Evolutionary conservation across 2,329 filamentous ascomycete species (phyloP).

Genomic region (Sarocladium kiliense): DNA sequence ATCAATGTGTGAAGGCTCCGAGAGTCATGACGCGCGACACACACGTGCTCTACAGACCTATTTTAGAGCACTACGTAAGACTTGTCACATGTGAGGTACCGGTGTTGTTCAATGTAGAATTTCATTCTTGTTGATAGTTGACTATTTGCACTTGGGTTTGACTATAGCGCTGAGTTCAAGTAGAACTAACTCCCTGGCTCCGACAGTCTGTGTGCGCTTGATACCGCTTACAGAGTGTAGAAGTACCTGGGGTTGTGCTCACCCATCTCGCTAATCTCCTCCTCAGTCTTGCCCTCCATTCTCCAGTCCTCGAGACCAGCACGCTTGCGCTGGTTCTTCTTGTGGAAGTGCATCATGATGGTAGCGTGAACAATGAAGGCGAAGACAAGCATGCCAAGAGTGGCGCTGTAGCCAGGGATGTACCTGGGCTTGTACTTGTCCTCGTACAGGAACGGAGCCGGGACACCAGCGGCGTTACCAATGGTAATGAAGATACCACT

Average conservation of each 20-base stretch:
- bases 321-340: slow-evolving; percentile 29
- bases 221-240: slow-evolving; percentile 21
- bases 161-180: too few species aligned
- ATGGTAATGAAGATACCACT: slow-evolving; percentile 12
- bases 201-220: too few species aligned
- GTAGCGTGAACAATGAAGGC: slow-evolving; percentile 23
- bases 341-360: slow-evolving; percentile 23
- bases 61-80: too few species aligned
- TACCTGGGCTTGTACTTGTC: slow-evolving; percentile 38
- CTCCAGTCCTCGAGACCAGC: slow-evolving; percentile 32
- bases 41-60: too few species aligned
- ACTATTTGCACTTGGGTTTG: too few species aligned
- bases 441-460: slow-evolving; percentile 53
- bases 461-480: slow-evolving; percentile 20
- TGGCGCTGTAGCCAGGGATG: slow-evolving; percentile 45
- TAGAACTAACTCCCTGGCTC: too few species aligned
- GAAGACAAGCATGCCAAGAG: slow-evolving; percentile 39
- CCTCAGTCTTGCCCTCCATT: slow-evolving; percentile 33
- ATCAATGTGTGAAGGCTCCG: background rate
- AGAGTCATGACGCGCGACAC: too few species aligned
- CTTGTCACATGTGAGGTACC: too few species aligned
- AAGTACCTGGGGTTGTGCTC: slow-evolving; percentile 31
- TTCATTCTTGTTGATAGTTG: too few species aligned
- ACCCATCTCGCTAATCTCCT: slow-evolving; percentile 37
- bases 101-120: background rate